Percentiles rank a stretch among this genome's conserved stretches.
Conservation (phyloP, 2,329 filamentous ascomycete species). For the Ophiostoma australiae region DNA sequence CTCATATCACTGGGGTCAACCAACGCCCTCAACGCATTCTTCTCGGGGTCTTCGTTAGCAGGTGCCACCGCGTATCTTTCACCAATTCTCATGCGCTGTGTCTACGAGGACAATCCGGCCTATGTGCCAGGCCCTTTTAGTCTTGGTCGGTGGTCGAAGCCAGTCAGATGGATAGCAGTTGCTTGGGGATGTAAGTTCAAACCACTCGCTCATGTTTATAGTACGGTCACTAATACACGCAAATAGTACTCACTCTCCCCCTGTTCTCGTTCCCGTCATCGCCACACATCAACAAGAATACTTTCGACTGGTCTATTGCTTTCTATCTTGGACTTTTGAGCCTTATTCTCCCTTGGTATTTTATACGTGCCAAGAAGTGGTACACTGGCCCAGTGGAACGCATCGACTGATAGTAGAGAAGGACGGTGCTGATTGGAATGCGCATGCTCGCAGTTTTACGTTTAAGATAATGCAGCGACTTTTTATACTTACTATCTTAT, state of each 20-base stretch:
- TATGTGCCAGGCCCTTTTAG: background rate
- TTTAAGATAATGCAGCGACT: background rate
- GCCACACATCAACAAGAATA: background rate
- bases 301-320: conserved; percentile 11
- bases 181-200: conserved; percentile 11
- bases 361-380: background rate
- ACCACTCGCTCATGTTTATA: background rate
- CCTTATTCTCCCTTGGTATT: conserved; percentile 6
- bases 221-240: background rate
- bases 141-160: background rate
- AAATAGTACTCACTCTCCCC: background rate
- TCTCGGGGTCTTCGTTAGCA: background rate
- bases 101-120: background rate
- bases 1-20: background rate
- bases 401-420: background rate
- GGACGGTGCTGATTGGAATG: background rate
- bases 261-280: conserved; percentile 10
- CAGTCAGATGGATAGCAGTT: conserved; percentile 4
- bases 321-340: conserved; percentile 1
- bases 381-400: background rate
- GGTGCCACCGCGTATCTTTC: conserved; percentile 2
- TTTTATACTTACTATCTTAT: too few species aligned
- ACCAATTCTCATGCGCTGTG: conserved; percentile 1
- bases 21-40: conserved; percentile 6
- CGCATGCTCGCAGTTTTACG: background rate